phyloP scores from a whole-genome alignment of 1,139 yeast species.

The Hemisphaericaspora lyxosophila region DNA sequence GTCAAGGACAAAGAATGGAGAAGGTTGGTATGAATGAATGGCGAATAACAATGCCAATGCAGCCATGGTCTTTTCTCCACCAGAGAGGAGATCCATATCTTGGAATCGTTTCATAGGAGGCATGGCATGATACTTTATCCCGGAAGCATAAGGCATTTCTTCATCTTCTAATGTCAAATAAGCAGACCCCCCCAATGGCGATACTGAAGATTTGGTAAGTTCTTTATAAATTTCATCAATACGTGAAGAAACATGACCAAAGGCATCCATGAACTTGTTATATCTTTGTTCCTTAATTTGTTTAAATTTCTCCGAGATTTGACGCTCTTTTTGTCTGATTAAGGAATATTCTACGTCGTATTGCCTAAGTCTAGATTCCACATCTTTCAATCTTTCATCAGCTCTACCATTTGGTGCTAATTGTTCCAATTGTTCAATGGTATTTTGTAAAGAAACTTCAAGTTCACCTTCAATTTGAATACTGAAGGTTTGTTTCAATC shows the following conservation, averaged over 20 bases:
- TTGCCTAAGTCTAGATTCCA: slow-evolving; percentile 57
- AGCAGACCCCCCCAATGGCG: slow-evolving; percentile 91
- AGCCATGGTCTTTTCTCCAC: slow-evolving; percentile 97
- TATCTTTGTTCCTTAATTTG: slow-evolving; percentile 60
- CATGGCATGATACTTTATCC: slow-evolving; percentile 90
- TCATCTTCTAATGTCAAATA: slow-evolving; percentile 83
- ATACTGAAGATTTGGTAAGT: slow-evolving; percentile 64
- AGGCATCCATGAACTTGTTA: slow-evolving; percentile 67
- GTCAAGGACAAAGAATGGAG: slow-evolving; percentile 94
- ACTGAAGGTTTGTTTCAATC: slow-evolving; percentile 38
- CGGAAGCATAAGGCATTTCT: slow-evolving; percentile 83
- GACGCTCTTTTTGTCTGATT: slow-evolving; percentile 63
- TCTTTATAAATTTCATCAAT: slow-evolving; percentile 88
- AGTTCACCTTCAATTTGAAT: slow-evolving; percentile 50
- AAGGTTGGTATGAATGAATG: slow-evolving; percentile 85
- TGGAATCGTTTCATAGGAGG: slow-evolving; percentile 94
- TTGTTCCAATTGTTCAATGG: slow-evolving; percentile 50
- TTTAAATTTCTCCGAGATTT: slow-evolving; percentile 56
- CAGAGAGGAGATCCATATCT: slow-evolving; percentile 90
- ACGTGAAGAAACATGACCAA: slow-evolving; percentile 66
- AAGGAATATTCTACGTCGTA: slow-evolving; percentile 65
- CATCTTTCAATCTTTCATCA: slow-evolving; percentile 69
- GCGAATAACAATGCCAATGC: slow-evolving; percentile 92
- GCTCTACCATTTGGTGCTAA: slow-evolving; percentile 84
- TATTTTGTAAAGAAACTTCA: slow-evolving; percentile 31